Evolutionary conservation across 768 basidiomycete genomes (phyloP).

Genomic region (Tulasnella sp.): DNA sequence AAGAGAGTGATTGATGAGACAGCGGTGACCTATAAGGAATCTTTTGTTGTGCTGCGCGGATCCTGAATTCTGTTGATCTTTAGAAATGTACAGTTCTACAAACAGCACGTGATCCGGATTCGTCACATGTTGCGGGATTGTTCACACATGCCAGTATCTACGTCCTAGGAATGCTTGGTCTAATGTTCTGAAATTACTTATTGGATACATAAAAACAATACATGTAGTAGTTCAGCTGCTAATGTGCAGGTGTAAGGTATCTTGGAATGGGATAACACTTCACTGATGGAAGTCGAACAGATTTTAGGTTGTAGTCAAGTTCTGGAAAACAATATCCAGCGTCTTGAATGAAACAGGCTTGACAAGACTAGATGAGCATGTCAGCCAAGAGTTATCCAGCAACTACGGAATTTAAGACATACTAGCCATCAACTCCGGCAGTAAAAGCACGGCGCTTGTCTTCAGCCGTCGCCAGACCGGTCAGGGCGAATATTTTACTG

Average conservation of each 20-base stretch:
- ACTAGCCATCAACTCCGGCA: slow-evolving; percentile 94
- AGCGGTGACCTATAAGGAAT: slow-evolving; percentile 20
- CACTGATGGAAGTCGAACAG: too few species aligned
- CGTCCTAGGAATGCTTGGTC: too few species aligned
- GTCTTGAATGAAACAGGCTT: slow-evolving; percentile 95
- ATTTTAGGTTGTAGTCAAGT: too few species aligned
- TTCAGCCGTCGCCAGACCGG: slow-evolving; percentile 86
- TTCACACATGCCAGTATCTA: too few species aligned
- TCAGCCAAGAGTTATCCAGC: background rate
- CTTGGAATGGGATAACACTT: too few species aligned
- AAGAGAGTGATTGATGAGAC: slow-evolving; percentile 16
- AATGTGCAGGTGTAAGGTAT: too few species aligned
- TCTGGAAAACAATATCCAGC: slow-evolving; percentile 30
- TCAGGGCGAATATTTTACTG: slow-evolving; percentile 65
- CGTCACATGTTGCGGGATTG: too few species aligned
- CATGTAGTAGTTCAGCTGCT: too few species aligned
- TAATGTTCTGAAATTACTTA: too few species aligned
- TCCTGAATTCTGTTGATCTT: background rate
- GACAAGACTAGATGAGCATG: slow-evolving; percentile 56
- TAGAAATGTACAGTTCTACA: slow-evolving; percentile 5
- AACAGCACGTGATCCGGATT: too few species aligned
- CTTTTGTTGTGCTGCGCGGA: too few species aligned
- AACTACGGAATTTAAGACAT: slow-evolving; percentile 27
- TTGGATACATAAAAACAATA: too few species aligned
- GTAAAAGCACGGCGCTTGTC: slow-evolving; percentile 86